phyloP scores from a whole-genome alignment of 164 flowering plant genomes.

The Tetracentron sinense region DNA sequence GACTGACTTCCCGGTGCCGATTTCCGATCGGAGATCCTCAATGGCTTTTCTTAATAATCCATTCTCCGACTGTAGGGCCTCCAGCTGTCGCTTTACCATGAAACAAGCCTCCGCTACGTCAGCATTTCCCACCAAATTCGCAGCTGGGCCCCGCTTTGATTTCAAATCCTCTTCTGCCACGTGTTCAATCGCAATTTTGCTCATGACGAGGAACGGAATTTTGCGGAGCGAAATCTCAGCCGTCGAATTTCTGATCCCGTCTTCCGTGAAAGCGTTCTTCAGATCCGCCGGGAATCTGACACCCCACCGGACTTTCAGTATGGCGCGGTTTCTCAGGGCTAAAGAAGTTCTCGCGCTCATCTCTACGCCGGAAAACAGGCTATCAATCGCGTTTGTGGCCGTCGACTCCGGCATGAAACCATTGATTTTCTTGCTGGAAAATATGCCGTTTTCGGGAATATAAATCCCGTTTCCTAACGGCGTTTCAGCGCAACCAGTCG shows the following conservation, averaged over 20 bases:
- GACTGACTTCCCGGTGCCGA: conserved; percentile 10
- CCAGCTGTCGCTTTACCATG: conserved; percentile 44
- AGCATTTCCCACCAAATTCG: conserved; percentile 3
- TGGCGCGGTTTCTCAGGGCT: conserved; percentile 44
- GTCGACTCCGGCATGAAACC: conserved; percentile 1
- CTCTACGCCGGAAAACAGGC: conserved; percentile 39
- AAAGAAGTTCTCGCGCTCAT: conserved; percentile 50
- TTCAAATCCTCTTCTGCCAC: conserved; percentile 26
- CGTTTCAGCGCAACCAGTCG: conserved; percentile 8
- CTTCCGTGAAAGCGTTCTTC: conserved; percentile 4
- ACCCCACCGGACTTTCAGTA: conserved; percentile 58
- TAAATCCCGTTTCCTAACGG: conserved; percentile 12
- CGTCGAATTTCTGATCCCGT: conserved; percentile 18
- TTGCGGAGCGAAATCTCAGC: conserved; percentile 30
- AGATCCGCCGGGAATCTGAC: conserved; percentile 46
- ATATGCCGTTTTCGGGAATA: conserved; percentile 6
- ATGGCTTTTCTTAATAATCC: conserved; percentile 43
- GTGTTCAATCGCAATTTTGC: conserved; percentile 67
- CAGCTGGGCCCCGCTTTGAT: neutral
- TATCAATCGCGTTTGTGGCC: conserved; percentile 9
- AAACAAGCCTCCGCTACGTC: conserved; percentile 37
- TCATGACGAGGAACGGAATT: conserved; percentile 59
- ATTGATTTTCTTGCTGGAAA: conserved; percentile 11
- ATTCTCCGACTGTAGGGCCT: conserved; percentile 44
- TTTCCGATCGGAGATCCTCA: conserved; percentile 45